Percentiles rank a stretch among this genome's conserved stretches.
Evolutionary conservation across 164 flowering plant species (phyloP).

Genomic region (Liriodendron chinense): DNA sequence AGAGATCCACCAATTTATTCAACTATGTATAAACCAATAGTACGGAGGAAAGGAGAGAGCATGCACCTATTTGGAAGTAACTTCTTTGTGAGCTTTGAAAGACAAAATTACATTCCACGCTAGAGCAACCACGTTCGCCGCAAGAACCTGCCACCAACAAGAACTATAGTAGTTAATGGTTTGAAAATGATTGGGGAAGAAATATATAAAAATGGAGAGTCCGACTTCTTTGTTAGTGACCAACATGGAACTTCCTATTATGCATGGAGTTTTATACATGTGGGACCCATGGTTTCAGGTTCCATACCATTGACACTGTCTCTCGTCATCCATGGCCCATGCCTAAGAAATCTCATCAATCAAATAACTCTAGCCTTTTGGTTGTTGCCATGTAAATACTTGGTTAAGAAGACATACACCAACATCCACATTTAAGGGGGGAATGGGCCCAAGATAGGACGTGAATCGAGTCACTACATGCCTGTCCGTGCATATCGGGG

Average conservation of each 20-base stretch:
- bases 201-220: neutral
- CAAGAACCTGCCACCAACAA: conserved; percentile 65
- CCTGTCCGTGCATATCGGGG: no score
- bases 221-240: neutral
- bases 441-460: no score
- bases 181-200: neutral
- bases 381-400: no score
- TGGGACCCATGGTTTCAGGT: neutral
- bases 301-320: neutral
- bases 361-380: no score
- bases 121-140: conserved; percentile 74
- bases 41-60: neutral
- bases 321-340: neutral
- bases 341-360: no score
- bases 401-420: no score
- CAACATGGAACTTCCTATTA: neutral
- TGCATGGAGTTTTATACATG: neutral
- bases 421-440: no score
- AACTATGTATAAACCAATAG: no score
- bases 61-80: conserved; percentile 53
- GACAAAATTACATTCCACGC: conserved; percentile 94
- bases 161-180: neutral
- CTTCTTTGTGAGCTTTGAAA: conserved; percentile 85
- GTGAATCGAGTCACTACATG: no score
- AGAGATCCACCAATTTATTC: no score